Percentiles rank a stretch among this genome's conserved stretches.
These are phyloP conservation scores for Teratosphaeria destructans DNA, from an alignment of 2,329 filamentous ascomycete species.

Conservation along the genomic window DNA sequence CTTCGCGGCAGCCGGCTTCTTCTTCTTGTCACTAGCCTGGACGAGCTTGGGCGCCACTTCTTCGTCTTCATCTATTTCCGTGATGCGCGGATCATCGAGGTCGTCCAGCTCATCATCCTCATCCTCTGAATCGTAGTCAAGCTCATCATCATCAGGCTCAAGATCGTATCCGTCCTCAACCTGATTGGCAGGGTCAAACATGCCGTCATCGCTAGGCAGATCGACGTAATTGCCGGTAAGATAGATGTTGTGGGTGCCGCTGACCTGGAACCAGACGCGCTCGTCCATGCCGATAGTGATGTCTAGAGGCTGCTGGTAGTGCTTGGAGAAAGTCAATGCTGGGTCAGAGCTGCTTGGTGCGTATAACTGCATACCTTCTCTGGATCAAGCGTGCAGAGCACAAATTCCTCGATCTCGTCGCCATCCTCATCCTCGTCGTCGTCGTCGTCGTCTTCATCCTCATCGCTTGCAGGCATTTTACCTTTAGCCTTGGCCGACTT, in stretches of 20 bases:
- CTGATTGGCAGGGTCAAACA: slow-evolving; percentile 51
- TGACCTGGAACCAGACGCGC: slow-evolving; percentile 83
- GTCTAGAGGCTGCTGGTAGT: slow-evolving; percentile 90
- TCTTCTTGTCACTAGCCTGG: slow-evolving; percentile 59
- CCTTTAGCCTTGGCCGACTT: slow-evolving; percentile 57
- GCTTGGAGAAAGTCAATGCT: slow-evolving; percentile 40
- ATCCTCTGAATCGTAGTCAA: slow-evolving; percentile 30
- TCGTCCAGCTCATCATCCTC: slow-evolving; percentile 41
- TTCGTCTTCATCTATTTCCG: slow-evolving; percentile 71
- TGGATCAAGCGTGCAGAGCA: slow-evolving; percentile 91
- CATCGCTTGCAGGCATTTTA: slow-evolving; percentile 47
- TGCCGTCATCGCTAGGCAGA: slow-evolving; percentile 51
- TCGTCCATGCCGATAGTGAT: slow-evolving; percentile 85
- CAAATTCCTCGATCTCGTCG: slow-evolving; percentile 69
- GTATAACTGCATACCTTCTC: slow-evolving; percentile 56
- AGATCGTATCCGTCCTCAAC: slow-evolving; percentile 52
- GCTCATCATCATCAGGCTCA: slow-evolving; percentile 60
- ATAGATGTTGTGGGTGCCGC: slow-evolving; percentile 79
- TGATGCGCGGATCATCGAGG: slow-evolving; percentile 68
- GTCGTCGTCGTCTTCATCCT: slow-evolving; percentile 40
- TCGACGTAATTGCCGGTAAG: slow-evolving; percentile 95
- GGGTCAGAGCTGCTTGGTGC: not conserved
- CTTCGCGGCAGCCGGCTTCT: slow-evolving; percentile 41
- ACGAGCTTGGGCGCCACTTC: slow-evolving; percentile 55
- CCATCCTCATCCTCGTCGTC: slow-evolving; percentile 50